Conservation (phyloP, 2,329 filamentous ascomycete genomes). For the Aspergillus vadensis region DNA sequence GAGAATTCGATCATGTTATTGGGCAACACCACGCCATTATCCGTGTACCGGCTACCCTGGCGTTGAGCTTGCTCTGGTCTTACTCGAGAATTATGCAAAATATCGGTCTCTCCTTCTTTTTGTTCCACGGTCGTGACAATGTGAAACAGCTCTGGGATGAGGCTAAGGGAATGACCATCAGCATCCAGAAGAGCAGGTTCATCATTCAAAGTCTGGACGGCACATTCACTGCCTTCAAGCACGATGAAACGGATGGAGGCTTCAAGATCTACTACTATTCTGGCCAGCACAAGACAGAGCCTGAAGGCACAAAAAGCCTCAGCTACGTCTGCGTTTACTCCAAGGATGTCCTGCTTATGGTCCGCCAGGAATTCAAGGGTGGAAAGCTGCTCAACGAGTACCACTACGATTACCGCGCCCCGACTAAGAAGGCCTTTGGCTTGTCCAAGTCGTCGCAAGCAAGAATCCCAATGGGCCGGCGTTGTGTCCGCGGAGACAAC, state of each 20-base stretch:
- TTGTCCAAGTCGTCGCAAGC: constrained; percentile 26
- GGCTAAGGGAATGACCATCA: constrained; percentile 52
- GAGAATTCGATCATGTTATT: constrained; percentile 52
- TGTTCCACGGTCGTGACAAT: constrained; percentile 53
- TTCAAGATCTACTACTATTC: constrained; percentile 46
- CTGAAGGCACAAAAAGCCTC: constrained; percentile 44
- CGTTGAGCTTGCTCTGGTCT: constrained; percentile 52
- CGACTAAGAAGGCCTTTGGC: constrained; percentile 29
- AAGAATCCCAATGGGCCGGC: constrained; percentile 50
- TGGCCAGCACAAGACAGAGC: constrained; percentile 49
- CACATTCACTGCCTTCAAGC: constrained; percentile 54
- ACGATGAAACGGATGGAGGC: constrained; percentile 38
- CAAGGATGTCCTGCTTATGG: constrained; percentile 48
- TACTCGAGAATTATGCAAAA: constrained; percentile 51
- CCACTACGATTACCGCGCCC: constrained; percentile 49
- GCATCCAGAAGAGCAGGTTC: constrained; percentile 50
- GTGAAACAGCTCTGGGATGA: constrained; percentile 51
- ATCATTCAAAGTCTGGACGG: constrained; percentile 53
- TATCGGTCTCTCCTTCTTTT: constrained; percentile 48
- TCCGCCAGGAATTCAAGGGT: constrained; percentile 50
- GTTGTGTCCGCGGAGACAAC: constrained; percentile 50
- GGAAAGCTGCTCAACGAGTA: constrained; percentile 50
- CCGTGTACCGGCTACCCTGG: constrained; percentile 41
- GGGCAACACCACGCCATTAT: constrained; percentile 37
- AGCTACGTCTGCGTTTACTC: constrained; percentile 53